Percentiles rank a stretch among this genome's conserved stretches.
Evolutionary conservation across 345 rosid genomes (phyloP).

Genomic region (Erucastrum elatum): DNA sequence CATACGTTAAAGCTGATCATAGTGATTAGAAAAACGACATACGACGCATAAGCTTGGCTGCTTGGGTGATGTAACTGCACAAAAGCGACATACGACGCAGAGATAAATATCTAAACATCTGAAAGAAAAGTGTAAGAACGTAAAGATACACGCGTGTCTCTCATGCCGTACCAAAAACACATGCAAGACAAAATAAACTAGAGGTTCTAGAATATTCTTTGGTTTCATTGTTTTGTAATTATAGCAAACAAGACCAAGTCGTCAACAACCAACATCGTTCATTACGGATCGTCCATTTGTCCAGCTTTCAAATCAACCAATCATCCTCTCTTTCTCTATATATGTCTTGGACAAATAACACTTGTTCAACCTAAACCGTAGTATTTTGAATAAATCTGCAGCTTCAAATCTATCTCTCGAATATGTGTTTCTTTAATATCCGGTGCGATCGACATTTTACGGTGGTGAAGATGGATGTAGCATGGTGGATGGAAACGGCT

Average conservation of each 20-base stretch:
- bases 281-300: conserved; percentile 30
- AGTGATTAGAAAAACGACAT: not conserved
- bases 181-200: not conserved
- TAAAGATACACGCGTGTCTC: conserved; percentile 5
- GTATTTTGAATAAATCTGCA: not conserved
- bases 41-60: not conserved
- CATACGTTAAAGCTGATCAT: not conserved
- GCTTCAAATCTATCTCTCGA: not conserved
- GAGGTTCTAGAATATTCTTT: conserved; percentile 29
- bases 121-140: not conserved
- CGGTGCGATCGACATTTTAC: not conserved
- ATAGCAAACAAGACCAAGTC: conserved; percentile 33
- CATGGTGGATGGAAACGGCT: conserved; percentile 40
- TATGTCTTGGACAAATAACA: not conserved
- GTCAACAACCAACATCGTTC: conserved; percentile 29
- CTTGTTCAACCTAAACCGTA: not conserved
- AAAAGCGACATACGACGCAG: not conserved
- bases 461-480: conserved; percentile 26
- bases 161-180: not conserved
- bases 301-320: conserved; percentile 19
- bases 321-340: conserved; percentile 6
- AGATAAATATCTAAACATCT: conserved; percentile 10
- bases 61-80: not conserved
- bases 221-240: not conserved
- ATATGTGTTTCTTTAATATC: conserved; percentile 32